Base-by-base conservation (phyloP, 495 filamentous ascomycete genomes). In the Aspergillus carlsbadensis region DNA sequence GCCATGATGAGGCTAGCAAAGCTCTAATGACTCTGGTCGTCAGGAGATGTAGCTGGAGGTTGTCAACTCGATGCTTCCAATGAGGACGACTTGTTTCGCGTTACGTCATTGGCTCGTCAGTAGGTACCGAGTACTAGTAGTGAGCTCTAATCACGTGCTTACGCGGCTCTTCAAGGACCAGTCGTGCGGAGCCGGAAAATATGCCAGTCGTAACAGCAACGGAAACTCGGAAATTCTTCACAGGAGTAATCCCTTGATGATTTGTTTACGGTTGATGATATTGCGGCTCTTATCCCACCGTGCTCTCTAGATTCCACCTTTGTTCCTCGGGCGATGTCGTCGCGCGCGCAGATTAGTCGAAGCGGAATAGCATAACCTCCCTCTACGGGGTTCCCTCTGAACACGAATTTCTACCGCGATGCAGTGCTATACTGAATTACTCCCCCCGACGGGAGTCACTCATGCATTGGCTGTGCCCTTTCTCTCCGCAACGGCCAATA, bases 371-470 rank as follows among this genome's bases (percentile, higher is more conserved):
- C 20, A 18, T 39, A 50, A 34, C 22, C 21, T 3, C 22, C 21
- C 14, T 2, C 10, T 13, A 8, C 26, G 57, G 57, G 61, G 54
- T 52, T 62, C 45, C 57, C 60, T 58, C 54, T 44, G 33, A 42
- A 58, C 51, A 29, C 42, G 24, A 51, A 56, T 8, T 39, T 39
- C 10, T 2, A 33, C 10, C 39, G 45, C 53, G 61, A 88, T 88
- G 85, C 86, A 88, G 78, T 86, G 81, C 76, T 98, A 97, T 77
- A 91, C 90, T 59, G 92, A 97, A 79, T 75, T 99, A 65, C 84
- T 90, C 61, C 87, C 94, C 73, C 91, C 94, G 18, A 95, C 91
- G 64, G 91, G 91, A 62, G 90, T 99, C 65, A 91, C 91, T 54
- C 89, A 96, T 75, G 89, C 93, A 34, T 69, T 98, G 64, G 81